Evolutionary conservation across 2,329 filamentous ascomycete genomes (phyloP), one percentile per base, ranked within the genome.

Genomic region (Colletotrichum sojae): DNA sequence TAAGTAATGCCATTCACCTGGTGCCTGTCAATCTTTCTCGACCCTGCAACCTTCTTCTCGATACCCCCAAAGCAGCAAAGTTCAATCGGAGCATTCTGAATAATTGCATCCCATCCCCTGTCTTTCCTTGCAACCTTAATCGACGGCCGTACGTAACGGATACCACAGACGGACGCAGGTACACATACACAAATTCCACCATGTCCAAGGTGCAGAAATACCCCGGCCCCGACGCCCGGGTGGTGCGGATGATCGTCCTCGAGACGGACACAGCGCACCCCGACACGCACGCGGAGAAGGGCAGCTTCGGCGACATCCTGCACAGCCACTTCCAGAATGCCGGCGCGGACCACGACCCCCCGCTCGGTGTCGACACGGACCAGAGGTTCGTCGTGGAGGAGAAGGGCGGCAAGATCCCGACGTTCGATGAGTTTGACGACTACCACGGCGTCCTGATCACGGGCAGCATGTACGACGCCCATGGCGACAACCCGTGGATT

Each of bases 391-490:
- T 90, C 5, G 86, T 90, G 5, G 79, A 84, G 10, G 82, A 85
- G 10, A 73, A 83, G 40, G 81, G 83, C 12, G 84, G 85, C 4
- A 77, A 79, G 10, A 82, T 88, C 18, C 86, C 86, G 0, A 78
- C 77, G 4, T 76, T 78, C 3, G 78, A 83, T 2, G 86, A 88
- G 6, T 84, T 89, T 45, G 87, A 91, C 1, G 82, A 88, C 13
- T 85, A 94, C 31, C 91, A 95, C 80, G 93, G 90, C 1, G 81
- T 96, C n/a, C 79, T 96, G 43, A 85, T 95, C 59, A 92, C 91
- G 1, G 93, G 93, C 3, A 84, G 82, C 87, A 89, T 87, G 79
- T 85, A 89, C 76, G 92, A 93, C 75, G 89, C 92, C 0, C 93
- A 91, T 74, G 92, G 91, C 49, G 83, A 92, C 66, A 83, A 89